phyloP scores from a whole-genome alignment of 2,329 filamentous ascomycete species.

The Graphilbum sp. region DNA sequence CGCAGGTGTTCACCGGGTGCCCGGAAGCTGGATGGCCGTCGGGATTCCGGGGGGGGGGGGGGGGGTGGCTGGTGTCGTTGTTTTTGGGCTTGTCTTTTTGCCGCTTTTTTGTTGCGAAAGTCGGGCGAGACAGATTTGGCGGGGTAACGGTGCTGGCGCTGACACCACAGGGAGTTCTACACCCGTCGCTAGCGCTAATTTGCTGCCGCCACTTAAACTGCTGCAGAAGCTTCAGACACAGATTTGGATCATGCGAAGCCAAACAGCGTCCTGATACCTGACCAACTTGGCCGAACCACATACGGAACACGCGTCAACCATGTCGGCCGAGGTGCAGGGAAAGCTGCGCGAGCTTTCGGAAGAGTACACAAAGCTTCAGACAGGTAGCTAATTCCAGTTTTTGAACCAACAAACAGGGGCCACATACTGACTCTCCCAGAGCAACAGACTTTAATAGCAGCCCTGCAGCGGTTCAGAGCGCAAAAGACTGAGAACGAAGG shows the following conservation, averaged over 20 bases:
- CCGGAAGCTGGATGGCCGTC: too few species aligned
- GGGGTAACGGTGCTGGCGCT: conserved; percentile 17
- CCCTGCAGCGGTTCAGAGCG: conserved; percentile 80
- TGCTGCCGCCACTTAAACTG: too few species aligned
- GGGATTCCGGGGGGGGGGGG: too few species aligned
- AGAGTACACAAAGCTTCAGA: conserved; percentile 74
- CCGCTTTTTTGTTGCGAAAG: conserved; percentile 5
- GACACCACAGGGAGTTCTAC: conserved; percentile 1
- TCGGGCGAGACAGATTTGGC: conserved; percentile 15
- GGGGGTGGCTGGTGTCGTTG: not conserved
- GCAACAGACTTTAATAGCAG: conserved; percentile 57
- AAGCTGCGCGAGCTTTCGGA: conserved; percentile 71
- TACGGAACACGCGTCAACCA: not conserved
- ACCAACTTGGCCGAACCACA: too few species aligned
- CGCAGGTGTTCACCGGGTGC: too few species aligned
- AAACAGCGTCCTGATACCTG: too few species aligned
- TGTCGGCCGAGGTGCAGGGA: conserved; percentile 51
- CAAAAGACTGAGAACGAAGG: conserved; percentile 86
- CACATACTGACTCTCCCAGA: conserved; percentile 36
- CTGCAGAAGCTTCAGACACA: too few species aligned
- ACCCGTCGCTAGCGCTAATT: too few species aligned
- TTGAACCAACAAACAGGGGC: too few species aligned
- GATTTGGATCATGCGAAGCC: too few species aligned
- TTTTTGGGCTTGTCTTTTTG: not conserved
- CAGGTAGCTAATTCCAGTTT: conserved; percentile 35